Conservation (phyloP, 2,329 filamentous ascomycete genomes). For the Lecanicillium sp. region DNA sequence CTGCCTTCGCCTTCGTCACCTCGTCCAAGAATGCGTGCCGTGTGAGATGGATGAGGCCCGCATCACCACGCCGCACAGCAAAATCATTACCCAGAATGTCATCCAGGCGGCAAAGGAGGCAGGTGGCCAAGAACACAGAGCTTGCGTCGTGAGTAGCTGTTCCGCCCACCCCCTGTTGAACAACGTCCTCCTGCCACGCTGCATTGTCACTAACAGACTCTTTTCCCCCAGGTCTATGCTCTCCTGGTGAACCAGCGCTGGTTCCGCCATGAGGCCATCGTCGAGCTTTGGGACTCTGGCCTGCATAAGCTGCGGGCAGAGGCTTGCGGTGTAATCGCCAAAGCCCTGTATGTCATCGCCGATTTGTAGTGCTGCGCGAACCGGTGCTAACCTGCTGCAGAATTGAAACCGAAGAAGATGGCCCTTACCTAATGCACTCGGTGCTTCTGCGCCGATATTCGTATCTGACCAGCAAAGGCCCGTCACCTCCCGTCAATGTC, state of each 20-base stretch:
- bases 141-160: conserved; percentile 55
- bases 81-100: conserved; percentile 74
- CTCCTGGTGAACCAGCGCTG: conserved; percentile 63
- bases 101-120: conserved; percentile 75
- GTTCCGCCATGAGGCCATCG: conserved; percentile 70
- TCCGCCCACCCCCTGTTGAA: too few species aligned
- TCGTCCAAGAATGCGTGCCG: conserved; percentile 82
- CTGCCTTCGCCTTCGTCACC: conserved; percentile 80
- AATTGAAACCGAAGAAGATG: conserved; percentile 80
- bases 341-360: conserved; percentile 51
- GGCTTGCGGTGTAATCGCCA: conserved; percentile 89
- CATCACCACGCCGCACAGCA: conserved; percentile 74
- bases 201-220: too few species aligned
- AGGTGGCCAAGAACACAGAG: conserved; percentile 63
- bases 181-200: not conserved
- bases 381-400: conserved; percentile 28
- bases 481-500: conserved; percentile 73
- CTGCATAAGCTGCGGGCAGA: conserved; percentile 70
- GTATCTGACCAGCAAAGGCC: conserved; percentile 62
- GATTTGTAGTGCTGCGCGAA: not conserved
- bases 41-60: conserved; percentile 76
- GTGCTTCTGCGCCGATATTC: conserved; percentile 86
- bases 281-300: conserved; percentile 89
- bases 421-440: conserved; percentile 69
- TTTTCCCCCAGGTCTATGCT: conserved; percentile 52